Conservation (phyloP, 176 grass and related monocot species). For the Chrysopogon serrulatus region DNA sequence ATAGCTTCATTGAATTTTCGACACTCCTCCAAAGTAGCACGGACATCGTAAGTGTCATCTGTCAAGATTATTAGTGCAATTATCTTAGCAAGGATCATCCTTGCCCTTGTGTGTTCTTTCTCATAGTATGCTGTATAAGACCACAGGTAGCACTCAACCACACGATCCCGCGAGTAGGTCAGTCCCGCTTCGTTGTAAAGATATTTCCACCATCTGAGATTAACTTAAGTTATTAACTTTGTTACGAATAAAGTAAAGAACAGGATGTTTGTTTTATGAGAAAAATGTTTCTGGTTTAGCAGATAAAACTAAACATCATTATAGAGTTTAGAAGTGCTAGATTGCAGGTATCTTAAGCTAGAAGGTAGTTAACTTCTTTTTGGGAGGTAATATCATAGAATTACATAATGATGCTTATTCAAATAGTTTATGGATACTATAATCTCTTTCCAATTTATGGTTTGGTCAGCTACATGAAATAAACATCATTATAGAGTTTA, state of each 20-base stretch:
- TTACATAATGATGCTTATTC: neutral
- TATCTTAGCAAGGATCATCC: conserved; percentile 42
- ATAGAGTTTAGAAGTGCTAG: neutral
- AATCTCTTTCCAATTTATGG: neutral
- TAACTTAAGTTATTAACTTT: neutral
- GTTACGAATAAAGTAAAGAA: neutral
- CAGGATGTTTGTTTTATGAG: neutral
- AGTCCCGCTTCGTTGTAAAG: conserved; percentile 22
- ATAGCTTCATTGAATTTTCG: conserved; percentile 31
- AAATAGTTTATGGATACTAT: neutral
- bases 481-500: no score
- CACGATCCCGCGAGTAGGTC: conserved; percentile 31
- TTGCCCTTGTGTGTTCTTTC: conserved; percentile 18
- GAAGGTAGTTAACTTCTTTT: neutral
- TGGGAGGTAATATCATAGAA: neutral
- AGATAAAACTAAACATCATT: neutral
- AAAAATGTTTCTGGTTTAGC: neutral
- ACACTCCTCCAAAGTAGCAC: conserved; percentile 36
- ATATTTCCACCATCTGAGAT: conserved; percentile 42
- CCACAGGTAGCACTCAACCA: conserved; percentile 40
- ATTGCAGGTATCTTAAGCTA: neutral
- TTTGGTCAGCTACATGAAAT: neutral
- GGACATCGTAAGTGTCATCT: conserved; percentile 41
- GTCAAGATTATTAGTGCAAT: conserved; percentile 25
- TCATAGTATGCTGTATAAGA: conserved; percentile 29